A percentile compares a stretch with the other conserved stretches of the same genome.
Conservation (phyloP, 2,329 filamentous ascomycete genomes). For the Apiospora phragmitis region DNA sequence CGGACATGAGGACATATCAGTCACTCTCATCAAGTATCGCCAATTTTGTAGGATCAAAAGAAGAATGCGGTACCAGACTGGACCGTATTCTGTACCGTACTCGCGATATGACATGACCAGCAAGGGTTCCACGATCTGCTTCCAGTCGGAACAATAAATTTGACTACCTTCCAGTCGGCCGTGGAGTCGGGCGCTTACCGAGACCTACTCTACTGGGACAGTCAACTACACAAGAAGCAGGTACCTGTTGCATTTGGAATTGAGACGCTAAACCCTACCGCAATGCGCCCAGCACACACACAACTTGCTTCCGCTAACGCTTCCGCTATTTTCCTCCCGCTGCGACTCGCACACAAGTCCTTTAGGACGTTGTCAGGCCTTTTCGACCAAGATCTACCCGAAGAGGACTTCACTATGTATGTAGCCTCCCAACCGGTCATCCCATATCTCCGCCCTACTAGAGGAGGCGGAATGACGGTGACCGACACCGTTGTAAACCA, state of each 20-base stretch:
- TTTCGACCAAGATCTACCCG: too few relatives aligned
- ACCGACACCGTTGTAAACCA: not conserved
- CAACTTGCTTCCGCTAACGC: not conserved
- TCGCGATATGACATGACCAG: not conserved
- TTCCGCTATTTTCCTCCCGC: not conserved
- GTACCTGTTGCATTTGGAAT: not conserved
- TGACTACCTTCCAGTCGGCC: not conserved
- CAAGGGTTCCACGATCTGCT: not conserved
- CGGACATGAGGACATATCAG: not conserved
- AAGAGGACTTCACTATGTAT: not conserved
- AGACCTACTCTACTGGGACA: not conserved
- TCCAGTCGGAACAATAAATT: not conserved
- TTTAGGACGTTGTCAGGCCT: not conserved
- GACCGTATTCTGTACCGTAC: not conserved
- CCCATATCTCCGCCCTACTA: not conserved
- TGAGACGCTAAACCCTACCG: not conserved
- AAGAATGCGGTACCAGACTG: not conserved
- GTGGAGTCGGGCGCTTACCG: slow-evolving; percentile 3
- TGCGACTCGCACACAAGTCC: not conserved
- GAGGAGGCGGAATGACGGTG: not conserved
- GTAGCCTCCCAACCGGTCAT: not conserved
- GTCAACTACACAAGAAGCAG: not conserved
- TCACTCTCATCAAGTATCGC: not conserved
- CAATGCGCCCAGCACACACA: not conserved
- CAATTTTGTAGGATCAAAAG: not conserved